A percentile compares a stretch with the other conserved stretches of the same genome.
Conservation (phyloP, 345 rosid genomes). For the Cardamine chenopodiifolia region DNA sequence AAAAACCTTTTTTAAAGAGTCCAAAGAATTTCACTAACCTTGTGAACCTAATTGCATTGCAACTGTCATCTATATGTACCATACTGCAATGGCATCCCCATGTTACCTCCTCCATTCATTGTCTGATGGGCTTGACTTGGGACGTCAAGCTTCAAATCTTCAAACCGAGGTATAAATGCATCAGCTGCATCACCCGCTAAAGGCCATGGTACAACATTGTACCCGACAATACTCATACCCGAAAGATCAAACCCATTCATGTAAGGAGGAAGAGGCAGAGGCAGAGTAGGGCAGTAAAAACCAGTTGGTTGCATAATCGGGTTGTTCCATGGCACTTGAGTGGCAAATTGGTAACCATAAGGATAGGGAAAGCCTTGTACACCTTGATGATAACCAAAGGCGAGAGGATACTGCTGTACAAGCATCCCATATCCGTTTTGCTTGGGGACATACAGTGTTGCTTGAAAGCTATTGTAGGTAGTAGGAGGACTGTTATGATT, state of each 20-base stretch:
- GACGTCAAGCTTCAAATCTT: constrained; percentile 34
- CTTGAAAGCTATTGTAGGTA: constrained; percentile 28
- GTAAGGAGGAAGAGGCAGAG: constrained; percentile 43
- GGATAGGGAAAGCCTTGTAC: constrained; percentile 48
- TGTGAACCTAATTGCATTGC: constrained; percentile 27
- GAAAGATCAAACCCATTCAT: constrained; percentile 39
- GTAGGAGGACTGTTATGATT: constrained; percentile 14
- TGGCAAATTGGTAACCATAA: constrained; percentile 46
- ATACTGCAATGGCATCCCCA: constrained; percentile 21
- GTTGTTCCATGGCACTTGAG: constrained; percentile 48
- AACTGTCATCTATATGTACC: constrained; percentile 34
- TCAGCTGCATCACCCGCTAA: constrained; percentile 38
- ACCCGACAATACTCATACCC: constrained; percentile 32
- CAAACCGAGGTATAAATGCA: constrained; percentile 32
- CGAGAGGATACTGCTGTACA: constrained; percentile 34
- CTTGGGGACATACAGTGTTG: constrained; percentile 37
- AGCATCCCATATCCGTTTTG: constrained; percentile 45
- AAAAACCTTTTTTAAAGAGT: constrained; percentile 20
- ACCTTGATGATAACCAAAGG: constrained; percentile 35
- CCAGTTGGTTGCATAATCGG: constrained; percentile 46
- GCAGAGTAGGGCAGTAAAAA: constrained; percentile 43
- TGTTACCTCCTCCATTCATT: constrained; percentile 28
- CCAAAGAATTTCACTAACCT: constrained; percentile 40
- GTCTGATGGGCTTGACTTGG: constrained; percentile 25
- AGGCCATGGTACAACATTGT: constrained; percentile 36